Conservation (phyloP, 1,284 basidiomycete genomes). For the Tylopilus sp. region DNA sequence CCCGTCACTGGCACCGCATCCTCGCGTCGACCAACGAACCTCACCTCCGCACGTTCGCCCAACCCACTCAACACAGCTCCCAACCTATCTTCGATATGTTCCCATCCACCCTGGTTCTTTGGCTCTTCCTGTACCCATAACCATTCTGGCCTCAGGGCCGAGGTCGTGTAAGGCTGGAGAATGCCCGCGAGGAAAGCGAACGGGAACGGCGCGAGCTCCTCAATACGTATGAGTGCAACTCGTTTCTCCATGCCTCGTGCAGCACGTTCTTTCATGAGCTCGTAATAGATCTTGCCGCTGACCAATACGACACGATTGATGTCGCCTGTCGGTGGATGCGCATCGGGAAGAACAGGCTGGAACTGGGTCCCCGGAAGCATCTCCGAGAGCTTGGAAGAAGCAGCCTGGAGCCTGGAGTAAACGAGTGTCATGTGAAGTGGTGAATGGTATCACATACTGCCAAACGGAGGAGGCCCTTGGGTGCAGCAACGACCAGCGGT, state of each 20-base stretch:
- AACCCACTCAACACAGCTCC: slow-evolving; percentile 46
- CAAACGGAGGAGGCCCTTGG: slow-evolving; percentile 77
- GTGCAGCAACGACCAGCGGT: slow-evolving; percentile 78
- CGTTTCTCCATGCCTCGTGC: slow-evolving; percentile 44
- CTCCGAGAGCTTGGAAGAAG: slow-evolving; percentile 66
- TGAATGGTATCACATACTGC: slow-evolving; percentile 47
- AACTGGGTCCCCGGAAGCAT: slow-evolving; percentile 64
- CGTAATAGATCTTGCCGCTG: slow-evolving; percentile 85
- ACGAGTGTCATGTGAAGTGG: neutral
- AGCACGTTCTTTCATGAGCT: slow-evolving; percentile 68
- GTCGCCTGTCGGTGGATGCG: slow-evolving; percentile 27
- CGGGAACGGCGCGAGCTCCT: slow-evolving; percentile 86
- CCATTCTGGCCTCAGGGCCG: slow-evolving; percentile 36
- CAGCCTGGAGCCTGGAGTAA: slow-evolving; percentile 51
- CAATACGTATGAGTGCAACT: slow-evolving; percentile 72
- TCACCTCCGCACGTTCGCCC: slow-evolving; percentile 27
- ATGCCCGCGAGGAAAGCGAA: slow-evolving; percentile 50
- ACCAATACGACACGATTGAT: slow-evolving; percentile 59
- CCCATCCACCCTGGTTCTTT: slow-evolving; percentile 78
- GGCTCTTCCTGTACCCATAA: slow-evolving; percentile 86
- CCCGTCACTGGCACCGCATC: slow-evolving; percentile 79
- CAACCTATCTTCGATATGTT: slow-evolving; percentile 60
- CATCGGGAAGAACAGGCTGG: slow-evolving; percentile 66
- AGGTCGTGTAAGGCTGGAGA: slow-evolving; percentile 45
- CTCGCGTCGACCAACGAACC: slow-evolving; percentile 65